phyloP scores from a whole-genome alignment of 768 basidiomycete genomes.

The Candolleomyces aberdarensis region DNA sequence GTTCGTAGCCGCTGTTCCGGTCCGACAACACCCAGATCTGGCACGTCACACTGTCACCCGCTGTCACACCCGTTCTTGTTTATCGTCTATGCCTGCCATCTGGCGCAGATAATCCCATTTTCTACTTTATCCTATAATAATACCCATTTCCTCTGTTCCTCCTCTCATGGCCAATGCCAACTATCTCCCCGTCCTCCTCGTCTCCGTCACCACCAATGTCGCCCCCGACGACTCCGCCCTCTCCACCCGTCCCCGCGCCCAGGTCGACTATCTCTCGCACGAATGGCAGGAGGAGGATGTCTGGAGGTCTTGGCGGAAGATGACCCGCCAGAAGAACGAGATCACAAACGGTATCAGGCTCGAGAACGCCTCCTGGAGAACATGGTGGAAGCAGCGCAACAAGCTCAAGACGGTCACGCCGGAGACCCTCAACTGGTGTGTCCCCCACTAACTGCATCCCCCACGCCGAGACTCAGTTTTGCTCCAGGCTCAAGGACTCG shows the following conservation, averaged over 20 bases:
- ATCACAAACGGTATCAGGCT: constrained; percentile 92
- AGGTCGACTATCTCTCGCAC: constrained; percentile 98
- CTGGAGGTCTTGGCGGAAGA: constrained; percentile 96
- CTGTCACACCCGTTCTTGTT: neutral
- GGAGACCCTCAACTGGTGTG: constrained; percentile 97
- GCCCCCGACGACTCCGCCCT: constrained; percentile 76
- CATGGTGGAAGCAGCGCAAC: constrained; percentile 99
- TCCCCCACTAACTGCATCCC: constrained; percentile 10
- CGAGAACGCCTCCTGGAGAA: constrained; percentile 98
- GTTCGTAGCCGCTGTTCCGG: neutral
- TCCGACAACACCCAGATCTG: neutral
- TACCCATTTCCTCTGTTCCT: constrained; percentile 10
- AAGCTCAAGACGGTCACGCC: constrained; percentile 93
- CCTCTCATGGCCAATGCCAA: constrained; percentile 46
- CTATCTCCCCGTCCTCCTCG: constrained; percentile 68
- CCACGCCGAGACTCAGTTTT: constrained; percentile 9
- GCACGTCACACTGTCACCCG: neutral
- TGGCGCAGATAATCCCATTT: neutral
- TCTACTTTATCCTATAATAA: neutral
- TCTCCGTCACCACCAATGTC: constrained; percentile 55
- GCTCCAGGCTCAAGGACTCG: constrained; percentile 91
- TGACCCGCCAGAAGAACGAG: constrained; percentile 98
- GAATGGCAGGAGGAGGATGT: constrained; percentile 98
- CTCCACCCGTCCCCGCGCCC: constrained; percentile 81
- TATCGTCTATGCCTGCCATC: neutral